A percentile compares a stretch with the other conserved stretches of the same genome.
These are phyloP conservation scores for Yamadazyma tumulicola DNA, from an alignment of 805 yeast species.

Conservation along the genomic window DNA sequence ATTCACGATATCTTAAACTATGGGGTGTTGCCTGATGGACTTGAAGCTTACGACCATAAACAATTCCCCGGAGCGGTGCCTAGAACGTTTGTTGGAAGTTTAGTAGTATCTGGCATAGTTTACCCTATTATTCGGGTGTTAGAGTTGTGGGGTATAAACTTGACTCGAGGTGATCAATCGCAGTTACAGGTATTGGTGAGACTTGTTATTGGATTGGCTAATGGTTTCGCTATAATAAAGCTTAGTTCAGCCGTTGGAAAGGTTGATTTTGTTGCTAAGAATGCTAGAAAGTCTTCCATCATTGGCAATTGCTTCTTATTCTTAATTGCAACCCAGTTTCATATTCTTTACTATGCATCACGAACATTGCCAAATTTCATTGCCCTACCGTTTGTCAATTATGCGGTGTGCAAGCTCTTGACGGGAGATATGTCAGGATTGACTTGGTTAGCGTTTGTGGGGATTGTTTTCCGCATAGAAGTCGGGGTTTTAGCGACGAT, in stretches of 20 bases:
- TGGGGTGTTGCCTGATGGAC: constrained; percentile 43
- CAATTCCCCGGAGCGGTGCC: constrained; percentile 89
- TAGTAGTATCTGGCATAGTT: constrained; percentile 46
- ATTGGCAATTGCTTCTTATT: constrained; percentile 58
- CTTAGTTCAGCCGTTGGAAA: constrained; percentile 39
- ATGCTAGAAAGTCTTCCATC: constrained; percentile 13
- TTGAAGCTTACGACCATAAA: constrained; percentile 63
- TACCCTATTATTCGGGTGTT: constrained; percentile 28
- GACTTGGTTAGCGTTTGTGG: constrained; percentile 54
- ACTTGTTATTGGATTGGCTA: constrained; percentile 58
- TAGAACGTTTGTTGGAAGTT: constrained; percentile 74
- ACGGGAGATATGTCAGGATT: constrained; percentile 48
- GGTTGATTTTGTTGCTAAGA: constrained; percentile 21
- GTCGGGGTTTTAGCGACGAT: constrained; percentile 51
- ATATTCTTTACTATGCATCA: constrained; percentile 73
- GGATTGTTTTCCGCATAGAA: constrained; percentile 72
- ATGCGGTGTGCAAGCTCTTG: constrained; percentile 50
- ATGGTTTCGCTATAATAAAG: constrained; percentile 49
- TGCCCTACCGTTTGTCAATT: constrained; percentile 68
- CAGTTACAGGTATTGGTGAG: constrained; percentile 56
- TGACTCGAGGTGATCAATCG: constrained; percentile 28
- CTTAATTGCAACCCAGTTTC: constrained; percentile 69
- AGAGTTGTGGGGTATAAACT: constrained; percentile 18
- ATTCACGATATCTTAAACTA: constrained; percentile 71
- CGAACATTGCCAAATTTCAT: constrained; percentile 86